Percentiles rank a stretch among this genome's conserved stretches.
Evolutionary conservation across 768 basidiomycete genomes (phyloP).

Genomic region (Symmetrospora coprosmae): DNA sequence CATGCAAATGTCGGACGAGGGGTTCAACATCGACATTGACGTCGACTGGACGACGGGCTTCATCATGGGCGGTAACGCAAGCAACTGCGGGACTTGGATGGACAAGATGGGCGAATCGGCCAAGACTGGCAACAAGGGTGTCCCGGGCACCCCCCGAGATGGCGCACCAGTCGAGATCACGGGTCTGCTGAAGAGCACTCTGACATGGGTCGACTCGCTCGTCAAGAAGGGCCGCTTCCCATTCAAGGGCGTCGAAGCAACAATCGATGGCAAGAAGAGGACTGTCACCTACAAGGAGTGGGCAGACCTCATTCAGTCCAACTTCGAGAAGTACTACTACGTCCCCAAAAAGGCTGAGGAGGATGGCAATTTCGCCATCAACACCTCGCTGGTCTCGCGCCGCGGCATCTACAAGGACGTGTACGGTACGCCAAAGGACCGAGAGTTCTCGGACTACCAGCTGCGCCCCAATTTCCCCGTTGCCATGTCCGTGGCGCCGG

Average conservation of each 20-base stretch:
- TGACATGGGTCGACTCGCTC: slow-evolving; percentile 71
- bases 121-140: slow-evolving; percentile 81
- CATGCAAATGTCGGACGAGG: slow-evolving; percentile 82
- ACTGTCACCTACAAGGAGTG: slow-evolving; percentile 80
- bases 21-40: slow-evolving; percentile 80
- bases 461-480: slow-evolving; percentile 45
- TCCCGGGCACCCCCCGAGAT: slow-evolving; percentile 90
- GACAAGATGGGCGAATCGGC: slow-evolving; percentile 56
- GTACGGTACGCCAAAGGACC: slow-evolving; percentile 66
- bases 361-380: slow-evolving; percentile 57
- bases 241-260: slow-evolving; percentile 72
- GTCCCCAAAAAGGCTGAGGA: slow-evolving; percentile 49
- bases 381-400: slow-evolving; percentile 60
- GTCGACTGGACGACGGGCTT: slow-evolving; percentile 96
- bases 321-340: slow-evolving; percentile 83
- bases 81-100: slow-evolving; percentile 94
- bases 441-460: slow-evolving; percentile 97
- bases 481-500: slow-evolving; percentile 93
- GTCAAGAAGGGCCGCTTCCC: slow-evolving; percentile 59
- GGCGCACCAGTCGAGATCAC: slow-evolving; percentile 93
- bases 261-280: slow-evolving; percentile 53
- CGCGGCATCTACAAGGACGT: slow-evolving; percentile 99
- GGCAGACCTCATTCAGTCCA: slow-evolving; percentile 64
- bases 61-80: slow-evolving; percentile 66
- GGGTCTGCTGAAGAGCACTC: slow-evolving; percentile 77